These are phyloP conservation scores for Micractinium conductrix DNA, from an alignment of 139 green algal species.

Conservation along the genomic window DNA sequence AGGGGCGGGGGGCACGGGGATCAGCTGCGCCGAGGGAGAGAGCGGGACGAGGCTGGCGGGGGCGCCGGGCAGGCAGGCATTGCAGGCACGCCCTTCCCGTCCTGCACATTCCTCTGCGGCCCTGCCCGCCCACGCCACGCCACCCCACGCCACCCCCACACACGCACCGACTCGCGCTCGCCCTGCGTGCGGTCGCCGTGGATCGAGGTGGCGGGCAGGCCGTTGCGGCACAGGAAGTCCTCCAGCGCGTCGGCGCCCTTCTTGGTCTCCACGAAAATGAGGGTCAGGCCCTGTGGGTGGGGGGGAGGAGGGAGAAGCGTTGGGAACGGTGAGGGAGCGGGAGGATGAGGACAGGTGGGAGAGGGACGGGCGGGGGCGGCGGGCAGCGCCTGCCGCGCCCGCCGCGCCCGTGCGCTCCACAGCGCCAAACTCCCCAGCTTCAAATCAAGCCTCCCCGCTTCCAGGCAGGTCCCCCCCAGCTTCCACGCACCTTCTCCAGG, in stretches of 20 bases:
- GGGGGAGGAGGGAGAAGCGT: not conserved
- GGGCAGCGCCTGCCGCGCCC: no score
- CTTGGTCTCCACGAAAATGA: slow-evolving; percentile 99
- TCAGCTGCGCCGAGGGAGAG: not conserved
- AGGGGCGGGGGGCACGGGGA: no score
- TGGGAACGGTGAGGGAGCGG: not conserved
- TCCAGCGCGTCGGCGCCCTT: slow-evolving; percentile 95
- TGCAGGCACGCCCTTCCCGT: no score
- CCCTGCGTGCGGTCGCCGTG: slow-evolving; percentile 95
- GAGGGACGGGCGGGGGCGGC: not conserved
- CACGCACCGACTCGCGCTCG: slow-evolving; percentile 79
- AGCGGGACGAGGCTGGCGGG: not conserved
- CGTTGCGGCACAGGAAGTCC: slow-evolving; percentile 87
- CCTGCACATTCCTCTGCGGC: no score
- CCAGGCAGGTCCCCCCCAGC: no score
- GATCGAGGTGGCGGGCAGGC: slow-evolving; percentile 93
- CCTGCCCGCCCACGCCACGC: no score
- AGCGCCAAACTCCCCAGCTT: no score
- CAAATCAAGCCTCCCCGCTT: no score
- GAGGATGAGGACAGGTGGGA: not conserved
- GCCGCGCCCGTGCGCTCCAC: no score
- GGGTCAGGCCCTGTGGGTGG: slow-evolving; percentile 79
- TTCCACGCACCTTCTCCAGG: slow-evolving; percentile 71
- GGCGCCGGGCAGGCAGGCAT: not conserved
- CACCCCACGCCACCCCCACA: no score